phyloP scores from a whole-genome alignment of 495 filamentous ascomycete species.

The Pseudomonodictys pantanalensis region DNA sequence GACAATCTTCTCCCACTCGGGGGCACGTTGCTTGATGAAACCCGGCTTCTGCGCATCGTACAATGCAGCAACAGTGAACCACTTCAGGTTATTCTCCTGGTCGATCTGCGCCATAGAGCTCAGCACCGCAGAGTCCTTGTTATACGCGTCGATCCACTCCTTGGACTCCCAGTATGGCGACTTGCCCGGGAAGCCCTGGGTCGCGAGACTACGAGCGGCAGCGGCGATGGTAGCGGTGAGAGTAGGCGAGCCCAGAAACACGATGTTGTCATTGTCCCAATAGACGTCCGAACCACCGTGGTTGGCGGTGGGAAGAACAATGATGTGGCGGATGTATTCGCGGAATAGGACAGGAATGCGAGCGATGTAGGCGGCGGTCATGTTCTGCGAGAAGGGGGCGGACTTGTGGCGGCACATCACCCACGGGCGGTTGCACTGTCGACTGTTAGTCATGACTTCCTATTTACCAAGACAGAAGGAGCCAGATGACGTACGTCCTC shows the following conservation, averaged over 20 bases:
- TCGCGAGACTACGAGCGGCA: too few relatives aligned
- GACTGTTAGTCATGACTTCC: too few relatives aligned
- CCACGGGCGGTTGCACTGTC: too few relatives aligned
- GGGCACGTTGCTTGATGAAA: not conserved
- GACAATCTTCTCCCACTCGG: not conserved
- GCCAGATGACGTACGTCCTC: too few relatives aligned
- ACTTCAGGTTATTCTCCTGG: not conserved
- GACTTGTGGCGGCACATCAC: too few relatives aligned
- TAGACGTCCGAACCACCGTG: not conserved
- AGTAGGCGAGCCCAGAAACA: too few relatives aligned
- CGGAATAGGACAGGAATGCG: not conserved
- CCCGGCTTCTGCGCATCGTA: not conserved
- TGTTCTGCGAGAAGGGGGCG: too few relatives aligned
- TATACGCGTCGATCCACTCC: not conserved
- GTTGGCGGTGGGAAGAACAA: not conserved
- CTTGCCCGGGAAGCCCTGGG: too few relatives aligned
- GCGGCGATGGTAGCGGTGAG: too few relatives aligned
- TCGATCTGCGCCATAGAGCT: not conserved
- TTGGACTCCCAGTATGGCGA: too few relatives aligned
- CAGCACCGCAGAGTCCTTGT: not conserved
- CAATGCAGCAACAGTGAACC: not conserved
- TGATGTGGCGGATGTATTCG: not conserved
- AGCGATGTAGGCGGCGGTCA: not conserved
- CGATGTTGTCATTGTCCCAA: conserved; percentile 1
- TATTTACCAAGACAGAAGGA: too few relatives aligned